Conservation (phyloP, 1,284 basidiomycete species). For the Trichosporon inkin region DNA sequence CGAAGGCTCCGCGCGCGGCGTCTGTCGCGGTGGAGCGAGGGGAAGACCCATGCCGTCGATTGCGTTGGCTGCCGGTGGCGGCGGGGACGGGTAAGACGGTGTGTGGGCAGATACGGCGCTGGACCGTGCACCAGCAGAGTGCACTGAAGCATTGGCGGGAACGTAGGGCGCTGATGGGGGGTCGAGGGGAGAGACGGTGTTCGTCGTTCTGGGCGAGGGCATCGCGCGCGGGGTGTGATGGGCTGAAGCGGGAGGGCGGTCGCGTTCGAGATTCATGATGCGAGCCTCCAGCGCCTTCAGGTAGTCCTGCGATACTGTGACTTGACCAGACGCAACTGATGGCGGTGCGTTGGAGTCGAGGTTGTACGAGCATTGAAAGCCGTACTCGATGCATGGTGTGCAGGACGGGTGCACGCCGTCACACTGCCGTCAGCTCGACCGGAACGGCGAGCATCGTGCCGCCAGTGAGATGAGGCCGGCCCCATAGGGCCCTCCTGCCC, state of each 20-base stretch:
- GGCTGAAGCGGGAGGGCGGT: background rate
- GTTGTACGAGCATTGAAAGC: constrained; percentile 18
- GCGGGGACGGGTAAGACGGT: background rate
- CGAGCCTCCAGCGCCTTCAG: constrained; percentile 14
- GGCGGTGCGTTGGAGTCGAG: constrained; percentile 19
- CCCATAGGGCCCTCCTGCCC: no score
- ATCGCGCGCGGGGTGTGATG: background rate
- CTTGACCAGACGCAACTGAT: constrained; percentile 3
- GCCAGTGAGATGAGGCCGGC: no score
- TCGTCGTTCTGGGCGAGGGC: background rate
- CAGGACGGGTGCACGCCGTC: constrained; percentile 22
- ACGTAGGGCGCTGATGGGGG: no score
- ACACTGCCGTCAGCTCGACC: constrained; percentile 14
- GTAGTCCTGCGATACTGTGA: constrained; percentile 16
- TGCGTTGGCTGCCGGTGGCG: background rate
- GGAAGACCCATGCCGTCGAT: constrained; percentile 23
- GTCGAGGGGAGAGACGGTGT: background rate
- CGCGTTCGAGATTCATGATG: constrained; percentile 5
- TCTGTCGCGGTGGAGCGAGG: constrained; percentile 5
- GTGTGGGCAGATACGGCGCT: background rate
- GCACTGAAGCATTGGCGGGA: no score
- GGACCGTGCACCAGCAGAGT: background rate
- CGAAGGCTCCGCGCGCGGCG: background rate
- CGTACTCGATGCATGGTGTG: constrained; percentile 19
- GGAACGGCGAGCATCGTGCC: background rate